Conservation (phyloP, 306 rosid genomes). For the Prunus padus region DNA sequence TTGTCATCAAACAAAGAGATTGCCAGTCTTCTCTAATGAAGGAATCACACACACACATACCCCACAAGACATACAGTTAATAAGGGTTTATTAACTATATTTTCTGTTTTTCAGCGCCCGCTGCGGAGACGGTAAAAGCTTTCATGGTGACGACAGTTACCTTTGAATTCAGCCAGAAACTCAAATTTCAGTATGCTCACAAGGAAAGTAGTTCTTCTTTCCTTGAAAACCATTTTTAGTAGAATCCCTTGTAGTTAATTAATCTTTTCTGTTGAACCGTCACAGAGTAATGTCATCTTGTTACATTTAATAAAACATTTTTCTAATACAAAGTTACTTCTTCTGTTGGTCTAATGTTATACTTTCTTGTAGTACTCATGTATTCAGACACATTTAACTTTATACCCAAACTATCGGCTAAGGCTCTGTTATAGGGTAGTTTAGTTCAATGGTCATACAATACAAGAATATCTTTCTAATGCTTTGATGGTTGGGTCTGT, state of each 20-base stretch:
- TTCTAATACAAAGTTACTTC: neutral
- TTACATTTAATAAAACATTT: neutral
- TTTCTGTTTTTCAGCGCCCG: conserved; percentile 58
- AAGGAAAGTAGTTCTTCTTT: conserved; percentile 23
- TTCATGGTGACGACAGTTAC: conserved; percentile 1
- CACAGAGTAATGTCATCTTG: neutral
- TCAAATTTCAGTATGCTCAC: conserved; percentile 9
- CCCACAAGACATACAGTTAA: neutral
- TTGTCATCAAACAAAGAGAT: neutral
- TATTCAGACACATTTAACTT: neutral
- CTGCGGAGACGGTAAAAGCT: conserved; percentile 45
- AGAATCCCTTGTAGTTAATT: neutral
- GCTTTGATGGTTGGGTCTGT: too few relatives aligned
- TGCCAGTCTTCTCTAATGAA: neutral
- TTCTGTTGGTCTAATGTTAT: neutral
- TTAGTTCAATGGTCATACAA: neutral
- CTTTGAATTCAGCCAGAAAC: conserved; percentile 22
- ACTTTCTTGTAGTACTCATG: neutral
- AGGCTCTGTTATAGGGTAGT: neutral
- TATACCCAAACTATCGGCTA: neutral
- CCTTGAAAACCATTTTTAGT: conserved; percentile 9
- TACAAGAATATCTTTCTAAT: too few relatives aligned
- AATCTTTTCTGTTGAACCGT: neutral
- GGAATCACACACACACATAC: neutral
- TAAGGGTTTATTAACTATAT: neutral